These are phyloP conservation scores for Tulasnella sp. DNA, from an alignment of 768 basidiomycete genomes.

Conservation along the genomic window DNA sequence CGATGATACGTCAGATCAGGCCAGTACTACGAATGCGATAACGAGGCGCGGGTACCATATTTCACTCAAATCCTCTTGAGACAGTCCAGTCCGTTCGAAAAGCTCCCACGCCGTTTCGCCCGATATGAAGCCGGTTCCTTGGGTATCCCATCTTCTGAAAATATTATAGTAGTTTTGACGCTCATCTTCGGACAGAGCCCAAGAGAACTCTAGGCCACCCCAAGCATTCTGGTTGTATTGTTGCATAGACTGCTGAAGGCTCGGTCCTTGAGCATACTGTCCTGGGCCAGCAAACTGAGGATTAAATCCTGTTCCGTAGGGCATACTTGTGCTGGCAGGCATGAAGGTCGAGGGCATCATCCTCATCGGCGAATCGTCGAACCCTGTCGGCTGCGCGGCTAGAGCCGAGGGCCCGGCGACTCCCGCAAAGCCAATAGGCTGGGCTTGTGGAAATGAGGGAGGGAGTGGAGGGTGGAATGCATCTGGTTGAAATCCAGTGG, in stretches of 20 bases:
- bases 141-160: constrained; percentile 92
- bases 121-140: constrained; percentile 72
- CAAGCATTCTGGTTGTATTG: constrained; percentile 75
- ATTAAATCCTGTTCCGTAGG: constrained; percentile 30
- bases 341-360: constrained; percentile 87
- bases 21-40: not conserved
- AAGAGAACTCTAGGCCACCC: constrained; percentile 63
- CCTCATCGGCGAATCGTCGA: no score
- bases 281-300: constrained; percentile 51
- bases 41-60: constrained; percentile 69
- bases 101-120: constrained; percentile 83
- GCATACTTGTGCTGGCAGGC: constrained; percentile 41
- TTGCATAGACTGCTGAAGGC: constrained; percentile 78
- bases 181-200: constrained; percentile 81
- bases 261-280: constrained; percentile 42
- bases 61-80: constrained; percentile 80
- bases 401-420: constrained; percentile 36
- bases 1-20: constrained; percentile 11
- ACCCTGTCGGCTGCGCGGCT: no score
- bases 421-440: constrained; percentile 12
- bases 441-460: not conserved
- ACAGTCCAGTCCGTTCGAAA: constrained; percentile 86
- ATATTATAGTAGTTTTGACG: constrained; percentile 96
- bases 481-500: constrained; percentile 43
- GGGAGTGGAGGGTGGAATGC: constrained; percentile 25